Conservation (phyloP, 139 green algal species). For the Ostreobium quekettii region DNA sequence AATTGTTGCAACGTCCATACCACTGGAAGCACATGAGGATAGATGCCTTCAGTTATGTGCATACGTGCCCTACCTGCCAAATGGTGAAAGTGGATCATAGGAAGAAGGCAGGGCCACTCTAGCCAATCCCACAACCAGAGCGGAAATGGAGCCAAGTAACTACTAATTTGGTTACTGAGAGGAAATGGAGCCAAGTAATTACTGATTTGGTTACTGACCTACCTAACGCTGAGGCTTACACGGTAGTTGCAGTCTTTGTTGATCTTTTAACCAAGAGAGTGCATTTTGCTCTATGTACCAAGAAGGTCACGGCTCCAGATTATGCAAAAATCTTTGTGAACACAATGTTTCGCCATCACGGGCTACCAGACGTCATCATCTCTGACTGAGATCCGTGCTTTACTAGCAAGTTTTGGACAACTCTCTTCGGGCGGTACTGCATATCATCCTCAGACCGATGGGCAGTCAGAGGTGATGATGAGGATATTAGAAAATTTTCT, state of each 20-base stretch:
- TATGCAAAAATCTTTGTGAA: slow-evolving; percentile 27
- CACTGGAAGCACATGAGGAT: neutral
- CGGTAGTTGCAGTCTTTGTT: slow-evolving; percentile 40
- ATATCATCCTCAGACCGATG: slow-evolving; percentile 52
- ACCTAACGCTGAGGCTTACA: too few species aligned
- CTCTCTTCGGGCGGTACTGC: too few species aligned
- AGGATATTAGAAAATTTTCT: slow-evolving; percentile 38
- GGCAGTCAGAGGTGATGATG: slow-evolving; percentile 53
- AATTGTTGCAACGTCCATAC: neutral
- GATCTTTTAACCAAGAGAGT: slow-evolving; percentile 45
- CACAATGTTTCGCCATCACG: slow-evolving; percentile 32
- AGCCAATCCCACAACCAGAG: slow-evolving; percentile 31
- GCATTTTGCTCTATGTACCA: slow-evolving; percentile 29
- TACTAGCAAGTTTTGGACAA: too few species aligned
- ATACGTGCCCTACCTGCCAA: slow-evolving; percentile 14
- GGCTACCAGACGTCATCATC: slow-evolving; percentile 38
- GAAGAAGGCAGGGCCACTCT: slow-evolving; percentile 22
- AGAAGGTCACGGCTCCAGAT: slow-evolving; percentile 18
- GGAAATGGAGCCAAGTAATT: slow-evolving; percentile 20
- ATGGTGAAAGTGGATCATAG: slow-evolving; percentile 9
- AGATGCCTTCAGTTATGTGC: neutral
- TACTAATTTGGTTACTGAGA: slow-evolving; percentile 46
- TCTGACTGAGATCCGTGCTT: too few species aligned
- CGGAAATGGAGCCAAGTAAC: slow-evolving; percentile 29
- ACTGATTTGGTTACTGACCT: too few species aligned